Evolutionary conservation across 2,329 filamentous ascomycete species (phyloP), one percentile per base, ranked within the genome.

Genomic region (Arthroderma sp.): DNA sequence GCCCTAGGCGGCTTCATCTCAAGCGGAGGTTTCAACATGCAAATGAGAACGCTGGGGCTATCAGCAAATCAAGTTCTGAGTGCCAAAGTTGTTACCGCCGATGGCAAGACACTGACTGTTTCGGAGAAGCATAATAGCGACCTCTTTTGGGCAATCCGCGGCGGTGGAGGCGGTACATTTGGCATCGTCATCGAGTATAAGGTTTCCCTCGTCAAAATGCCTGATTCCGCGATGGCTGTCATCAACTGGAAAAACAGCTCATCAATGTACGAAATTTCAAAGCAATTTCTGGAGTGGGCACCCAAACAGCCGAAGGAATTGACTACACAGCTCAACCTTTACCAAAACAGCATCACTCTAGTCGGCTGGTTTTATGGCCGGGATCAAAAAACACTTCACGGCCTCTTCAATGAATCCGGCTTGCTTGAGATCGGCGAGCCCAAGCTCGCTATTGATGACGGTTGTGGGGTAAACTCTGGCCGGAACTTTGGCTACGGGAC

Each of bases 91-190:
- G 66, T 82, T 9, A 73, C 69, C 4, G 70, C 66, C 0, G 54
- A 57, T 10, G 74, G 77, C 2, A 47, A 64, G n/a, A 53, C 69
- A 10, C 49, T 78, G 1, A 68, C 58, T 2, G 74, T 74, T 0
- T 69, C 64, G 2, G 65, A 61, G 0, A 54, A 51, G 0, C 48
- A 69, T 29, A 73, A 80, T 50, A 46, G 62, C 0, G 77, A 81
- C 40, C 62, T 82, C 1, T 81, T 75, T 61, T 83, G 77, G 77
- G 78, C 78, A 1, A 58, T 80, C 1, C 65, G 66, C 36, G 77
- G 77, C 4, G 76, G 77, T 0, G 77, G 78, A 1, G 72, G 69
- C 5, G 74, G 75, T n/a, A 78, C 68, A 30, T 81, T 72, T 50
- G 77, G 66, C 3, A 65, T 79, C 2, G 73, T 80, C 34, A 6